Evolutionary conservation across 441 rosid genomes (phyloP).

Genomic region (Populus hybrid): DNA sequence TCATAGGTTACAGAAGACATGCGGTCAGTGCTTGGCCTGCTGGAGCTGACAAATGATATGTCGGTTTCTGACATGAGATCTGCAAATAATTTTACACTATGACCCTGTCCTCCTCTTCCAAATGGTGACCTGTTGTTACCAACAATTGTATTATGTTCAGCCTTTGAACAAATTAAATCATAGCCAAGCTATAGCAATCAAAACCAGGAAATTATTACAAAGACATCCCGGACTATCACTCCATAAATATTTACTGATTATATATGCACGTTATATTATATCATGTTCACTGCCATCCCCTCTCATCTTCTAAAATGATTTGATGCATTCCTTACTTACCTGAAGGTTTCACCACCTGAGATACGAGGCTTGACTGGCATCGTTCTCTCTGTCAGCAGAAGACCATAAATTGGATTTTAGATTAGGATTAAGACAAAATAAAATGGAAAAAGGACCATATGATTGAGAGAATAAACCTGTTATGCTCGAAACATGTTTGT

Average conservation of each 20-base stretch:
- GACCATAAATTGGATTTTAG: not conserved
- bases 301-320: too few relatives aligned
- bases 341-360: conserved; percentile 49
- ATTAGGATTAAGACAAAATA: not conserved
- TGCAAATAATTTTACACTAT: conserved; percentile 27
- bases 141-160: not conserved
- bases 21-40: conserved; percentile 68
- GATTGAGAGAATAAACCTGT: conserved; percentile 43
- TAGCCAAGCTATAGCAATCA: not conserved
- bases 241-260: not conserved
- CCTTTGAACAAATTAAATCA: not conserved
- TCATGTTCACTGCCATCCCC: too few relatives aligned
- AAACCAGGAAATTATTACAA: not conserved
- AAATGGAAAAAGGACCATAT: not conserved
- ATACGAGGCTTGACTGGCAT: conserved; percentile 34
- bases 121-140: conserved; percentile 49
- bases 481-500: conserved; percentile 35
- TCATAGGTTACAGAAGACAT: conserved; percentile 45
- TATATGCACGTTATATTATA: too few relatives aligned
- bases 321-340: conserved; percentile 29
- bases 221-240: too few relatives aligned
- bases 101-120: conserved; percentile 24
- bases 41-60: conserved; percentile 74
- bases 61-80: conserved; percentile 63
- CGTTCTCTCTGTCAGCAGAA: conserved; percentile 37